Evolutionary conservation across 352 stramenopile species (phyloP).

Genomic region (Globisporangium iwayamae): DNA sequence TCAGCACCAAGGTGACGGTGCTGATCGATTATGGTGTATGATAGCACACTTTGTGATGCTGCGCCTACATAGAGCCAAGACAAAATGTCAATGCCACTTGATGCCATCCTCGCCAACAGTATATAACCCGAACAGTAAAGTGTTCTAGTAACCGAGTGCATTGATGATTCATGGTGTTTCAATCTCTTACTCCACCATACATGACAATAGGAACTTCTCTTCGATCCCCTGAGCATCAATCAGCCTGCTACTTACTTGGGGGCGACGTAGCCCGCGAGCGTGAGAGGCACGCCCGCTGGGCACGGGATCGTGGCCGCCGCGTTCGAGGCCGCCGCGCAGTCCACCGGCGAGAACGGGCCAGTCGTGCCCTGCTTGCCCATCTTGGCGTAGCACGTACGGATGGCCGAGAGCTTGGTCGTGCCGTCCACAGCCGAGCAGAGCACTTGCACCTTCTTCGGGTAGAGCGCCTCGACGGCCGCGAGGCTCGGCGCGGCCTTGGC

Average conservation of each 20-base stretch:
- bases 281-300: conserved; percentile 4
- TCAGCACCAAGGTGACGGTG: background rate
- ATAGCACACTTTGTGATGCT: too few relatives aligned
- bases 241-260: conserved; percentile 8
- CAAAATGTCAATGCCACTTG: too few relatives aligned
- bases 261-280: conserved; percentile 12
- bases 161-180: background rate
- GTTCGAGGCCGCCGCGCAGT: conserved; percentile 16
- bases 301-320: conserved; percentile 10
- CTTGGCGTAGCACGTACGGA: conserved; percentile 67
- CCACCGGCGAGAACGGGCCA: conserved; percentile 7
- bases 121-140: too few relatives aligned
- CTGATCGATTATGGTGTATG: background rate
- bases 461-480: conserved; percentile 46
- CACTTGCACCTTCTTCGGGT: conserved; percentile 58
- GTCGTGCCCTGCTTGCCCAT: conserved; percentile 6
- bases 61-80: too few relatives aligned
- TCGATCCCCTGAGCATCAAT: background rate
- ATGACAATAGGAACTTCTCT: too few relatives aligned
- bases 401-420: conserved; percentile 59
- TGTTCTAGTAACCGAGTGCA: background rate
- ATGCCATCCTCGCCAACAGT: too few relatives aligned
- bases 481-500: conserved; percentile 22
- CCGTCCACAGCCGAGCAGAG: conserved; percentile 57
- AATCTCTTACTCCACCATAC: background rate